Base-by-base conservation (phyloP, 2,329 filamentous ascomycete species). In the Tympanopsis confertula region DNA sequence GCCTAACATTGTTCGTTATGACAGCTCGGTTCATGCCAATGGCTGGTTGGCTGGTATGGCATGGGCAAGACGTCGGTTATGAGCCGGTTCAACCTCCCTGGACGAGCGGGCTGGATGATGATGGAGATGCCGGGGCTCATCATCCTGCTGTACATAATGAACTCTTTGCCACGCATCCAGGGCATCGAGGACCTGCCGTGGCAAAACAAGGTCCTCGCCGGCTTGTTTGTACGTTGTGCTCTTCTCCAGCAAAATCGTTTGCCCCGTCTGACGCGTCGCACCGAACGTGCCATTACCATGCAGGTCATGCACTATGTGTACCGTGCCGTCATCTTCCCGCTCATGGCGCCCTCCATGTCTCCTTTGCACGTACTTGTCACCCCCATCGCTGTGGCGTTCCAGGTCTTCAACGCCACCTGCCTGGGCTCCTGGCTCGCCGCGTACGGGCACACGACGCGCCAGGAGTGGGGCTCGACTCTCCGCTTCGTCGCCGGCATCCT, bases 301-400 rank as follows among this genome's bases (percentile, higher is more conserved):
- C 41, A 84, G 67, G 68, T 83, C 22, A 74, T 89, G 39, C 91
- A 98, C 63, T 98, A 98, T 67, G 47, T 77, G 53, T 93, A 98
- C 68, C 86, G 91, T 44, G 88, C 91, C 7, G 58, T 96, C 40
- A 61, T 94, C 43, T 82, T 78, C 39, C 89, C 91, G 2, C 63
- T 93, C 41, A 68, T 89, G 45, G 86, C 89, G 44, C 89, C 89
- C 0, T 87, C 80, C 65, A 95, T 98, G 82, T 86, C 87, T 4
- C 89, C 89, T 5, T 84, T 94, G 46, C 84, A 94, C 57, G 53
- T 73, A 2, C 39, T 75, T 19, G 71, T 95, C 45, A 81, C 80
- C 65, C 5, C 63, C 36, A 58, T 65, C 17, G 91, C 80, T 4
- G 44, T 81, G 28, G 28, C 52, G 17, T 96, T 94, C 64, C 91